Percentiles rank a stretch among this genome's conserved stretches.
phyloP scores from a whole-genome alignment of 148 eudicot species.

The Amaranthus cruentus region DNA sequence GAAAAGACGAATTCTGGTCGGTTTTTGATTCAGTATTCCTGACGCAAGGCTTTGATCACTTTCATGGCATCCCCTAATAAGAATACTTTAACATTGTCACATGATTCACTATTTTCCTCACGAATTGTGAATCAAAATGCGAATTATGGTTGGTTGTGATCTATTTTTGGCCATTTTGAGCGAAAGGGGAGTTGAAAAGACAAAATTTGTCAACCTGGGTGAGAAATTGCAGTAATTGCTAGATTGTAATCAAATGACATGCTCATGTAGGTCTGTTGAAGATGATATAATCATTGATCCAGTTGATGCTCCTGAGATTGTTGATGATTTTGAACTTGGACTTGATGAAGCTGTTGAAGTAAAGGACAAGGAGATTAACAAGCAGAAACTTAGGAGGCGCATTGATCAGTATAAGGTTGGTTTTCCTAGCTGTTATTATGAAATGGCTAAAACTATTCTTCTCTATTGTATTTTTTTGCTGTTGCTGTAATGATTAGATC shows the following conservation, averaged over 20 bases:
- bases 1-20: neutral
- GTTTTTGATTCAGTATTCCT: no score
- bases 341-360: constrained; percentile 91
- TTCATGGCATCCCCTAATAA: no score
- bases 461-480: neutral
- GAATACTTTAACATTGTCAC: no score
- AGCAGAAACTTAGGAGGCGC: constrained; percentile 72
- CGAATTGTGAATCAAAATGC: neutral
- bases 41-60: no score
- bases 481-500: neutral
- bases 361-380: constrained; percentile 79
- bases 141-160: neutral
- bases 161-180: no score
- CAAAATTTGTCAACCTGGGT: neutral
- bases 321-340: constrained; percentile 93
- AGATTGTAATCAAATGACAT: neutral
- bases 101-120: neutral
- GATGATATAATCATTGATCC: constrained; percentile 86
- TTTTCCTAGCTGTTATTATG: neutral
- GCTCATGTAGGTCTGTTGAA: constrained; percentile 70
- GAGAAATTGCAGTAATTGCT: neutral
- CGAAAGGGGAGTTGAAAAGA: no score
- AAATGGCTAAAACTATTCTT: neutral
- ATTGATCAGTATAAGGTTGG: constrained; percentile 70
- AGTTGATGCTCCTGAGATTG: constrained; percentile 71